Evolutionary conservation across 1,284 basidiomycete genomes (phyloP).

Genomic region (Sporisorium reilianum): DNA sequence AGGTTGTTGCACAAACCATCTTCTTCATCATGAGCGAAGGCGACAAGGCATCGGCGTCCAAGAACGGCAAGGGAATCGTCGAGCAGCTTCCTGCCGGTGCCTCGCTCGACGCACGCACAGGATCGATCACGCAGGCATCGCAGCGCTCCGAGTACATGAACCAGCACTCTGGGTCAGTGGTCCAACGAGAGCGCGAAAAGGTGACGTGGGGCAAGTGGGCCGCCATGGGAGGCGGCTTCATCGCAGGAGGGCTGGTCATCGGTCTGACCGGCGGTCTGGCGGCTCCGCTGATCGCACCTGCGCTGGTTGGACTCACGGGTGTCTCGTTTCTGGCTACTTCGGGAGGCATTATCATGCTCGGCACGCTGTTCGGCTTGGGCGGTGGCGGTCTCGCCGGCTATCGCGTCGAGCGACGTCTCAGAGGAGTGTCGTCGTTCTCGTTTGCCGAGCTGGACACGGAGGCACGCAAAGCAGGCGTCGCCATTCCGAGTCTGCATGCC

Average conservation of each 20-base stretch:
- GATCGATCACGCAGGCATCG: conserved; percentile 34
- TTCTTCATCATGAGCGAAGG: conserved; percentile 62
- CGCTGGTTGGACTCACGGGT: conserved; percentile 60
- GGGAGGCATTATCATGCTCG: conserved; percentile 62
- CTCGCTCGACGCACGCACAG: conserved; percentile 41
- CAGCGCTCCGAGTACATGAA: conserved; percentile 62
- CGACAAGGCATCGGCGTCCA: conserved; percentile 38
- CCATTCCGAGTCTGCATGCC: conserved; percentile 61
- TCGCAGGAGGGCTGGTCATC: conserved; percentile 57
- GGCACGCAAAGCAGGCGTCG: conserved; percentile 48
- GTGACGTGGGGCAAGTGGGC: conserved; percentile 60
- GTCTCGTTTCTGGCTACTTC: conserved; percentile 58
- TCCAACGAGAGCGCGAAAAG: conserved; percentile 55
- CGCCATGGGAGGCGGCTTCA: conserved; percentile 57
- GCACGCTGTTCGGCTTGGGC: conserved; percentile 61
- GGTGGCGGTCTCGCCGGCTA: conserved; percentile 65
- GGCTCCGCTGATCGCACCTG: conserved; percentile 60
- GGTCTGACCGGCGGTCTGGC: conserved; percentile 63
- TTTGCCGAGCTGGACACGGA: conserved; percentile 52
- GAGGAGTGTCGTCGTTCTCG: conserved; percentile 50
- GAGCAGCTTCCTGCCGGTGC: conserved; percentile 44
- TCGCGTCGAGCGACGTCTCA: conserved; percentile 53
- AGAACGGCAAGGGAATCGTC: conserved; percentile 54
- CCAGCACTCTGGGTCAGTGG: conserved; percentile 44
- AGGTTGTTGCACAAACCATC: conserved; percentile 61